Evolutionary conservation across 257 asterid species (phyloP).

Genomic region (Solanum bulbocastanum): DNA sequence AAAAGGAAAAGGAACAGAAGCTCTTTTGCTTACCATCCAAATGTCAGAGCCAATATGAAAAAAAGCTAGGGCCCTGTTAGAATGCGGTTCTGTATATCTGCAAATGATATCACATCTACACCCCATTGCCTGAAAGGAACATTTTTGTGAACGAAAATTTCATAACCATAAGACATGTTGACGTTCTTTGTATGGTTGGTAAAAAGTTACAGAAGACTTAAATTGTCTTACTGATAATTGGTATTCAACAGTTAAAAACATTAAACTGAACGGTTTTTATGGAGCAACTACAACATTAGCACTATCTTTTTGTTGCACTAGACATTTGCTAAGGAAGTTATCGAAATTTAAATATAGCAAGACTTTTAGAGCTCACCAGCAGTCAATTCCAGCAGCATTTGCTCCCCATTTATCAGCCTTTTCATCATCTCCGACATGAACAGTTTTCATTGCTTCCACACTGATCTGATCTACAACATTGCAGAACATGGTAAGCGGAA

Average conservation of each 20-base stretch:
- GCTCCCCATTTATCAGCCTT: constrained; percentile 85
- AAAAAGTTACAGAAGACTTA: not conserved
- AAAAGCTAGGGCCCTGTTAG: constrained; percentile 5
- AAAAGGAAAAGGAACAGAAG: not conserved
- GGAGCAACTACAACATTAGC: not conserved
- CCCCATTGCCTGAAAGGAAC: constrained; percentile 76
- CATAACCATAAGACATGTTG: not conserved
- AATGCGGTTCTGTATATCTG: constrained; percentile 49
- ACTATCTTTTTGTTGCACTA: not conserved
- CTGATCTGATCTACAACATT: constrained; percentile 46
- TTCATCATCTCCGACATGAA: constrained; percentile 85
- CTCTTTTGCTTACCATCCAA: not conserved
- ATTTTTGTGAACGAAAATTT: not conserved
- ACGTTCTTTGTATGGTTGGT: not conserved
- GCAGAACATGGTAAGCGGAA: not conserved
- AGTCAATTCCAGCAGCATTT: constrained; percentile 62
- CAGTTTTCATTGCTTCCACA: constrained; percentile 54
- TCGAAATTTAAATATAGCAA: not conserved
- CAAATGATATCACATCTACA: constrained; percentile 59
- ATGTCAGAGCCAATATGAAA: not conserved
- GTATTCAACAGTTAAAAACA: not conserved
- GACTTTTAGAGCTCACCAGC: constrained; percentile 37
- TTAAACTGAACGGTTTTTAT: not conserved
- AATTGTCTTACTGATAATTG: not conserved
- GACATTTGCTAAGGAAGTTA: not conserved